Evolutionary conservation across 1,284 basidiomycete species (phyloP).

Genomic region (Rhodofomes roseus): DNA sequence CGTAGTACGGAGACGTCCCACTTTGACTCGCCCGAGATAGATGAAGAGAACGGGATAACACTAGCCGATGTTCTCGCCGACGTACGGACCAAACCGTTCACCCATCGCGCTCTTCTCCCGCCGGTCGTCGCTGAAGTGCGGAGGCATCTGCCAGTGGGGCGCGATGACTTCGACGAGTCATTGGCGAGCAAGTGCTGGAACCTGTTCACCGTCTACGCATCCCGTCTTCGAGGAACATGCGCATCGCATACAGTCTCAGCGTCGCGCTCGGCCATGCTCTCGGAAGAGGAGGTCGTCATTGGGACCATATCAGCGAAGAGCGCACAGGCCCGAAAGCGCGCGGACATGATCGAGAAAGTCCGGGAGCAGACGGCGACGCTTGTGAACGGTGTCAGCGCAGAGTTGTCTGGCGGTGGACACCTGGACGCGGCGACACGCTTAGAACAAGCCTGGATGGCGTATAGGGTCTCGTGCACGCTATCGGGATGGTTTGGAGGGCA

Average conservation of each 20-base stretch:
- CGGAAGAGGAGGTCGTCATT: slow-evolving; percentile 58
- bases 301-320: slow-evolving; percentile 61
- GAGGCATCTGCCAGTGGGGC: background rate
- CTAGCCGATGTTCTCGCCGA: slow-evolving; percentile 24
- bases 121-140: slow-evolving; percentile 6
- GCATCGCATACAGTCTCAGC: slow-evolving; percentile 43
- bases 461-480: slow-evolving; percentile 37
- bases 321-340: slow-evolving; percentile 48
- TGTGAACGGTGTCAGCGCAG: slow-evolving; percentile 43
- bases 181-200: slow-evolving; percentile 25
- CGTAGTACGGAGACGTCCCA: slow-evolving; percentile 13
- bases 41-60: slow-evolving; percentile 12
- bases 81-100: slow-evolving; percentile 20
- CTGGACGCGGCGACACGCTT: slow-evolving; percentile 32
- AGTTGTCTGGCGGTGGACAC: slow-evolving; percentile 44
- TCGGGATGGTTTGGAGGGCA: slow-evolving; percentile 48
- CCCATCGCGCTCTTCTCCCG: slow-evolving; percentile 22
- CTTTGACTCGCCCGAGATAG: slow-evolving; percentile 18
- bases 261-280: slow-evolving; percentile 38
- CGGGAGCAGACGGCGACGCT: slow-evolving; percentile 50
- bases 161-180: slow-evolving; percentile 12
- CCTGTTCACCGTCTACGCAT: slow-evolving; percentile 44
- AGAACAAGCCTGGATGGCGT: slow-evolving; percentile 48
- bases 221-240: slow-evolving; percentile 47
- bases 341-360: slow-evolving; percentile 47